A percentile compares a stretch with the other conserved stretches of the same genome.
Conservation (phyloP, 2,329 filamentous ascomycete genomes). For the Beauveria rudraprayagi region DNA sequence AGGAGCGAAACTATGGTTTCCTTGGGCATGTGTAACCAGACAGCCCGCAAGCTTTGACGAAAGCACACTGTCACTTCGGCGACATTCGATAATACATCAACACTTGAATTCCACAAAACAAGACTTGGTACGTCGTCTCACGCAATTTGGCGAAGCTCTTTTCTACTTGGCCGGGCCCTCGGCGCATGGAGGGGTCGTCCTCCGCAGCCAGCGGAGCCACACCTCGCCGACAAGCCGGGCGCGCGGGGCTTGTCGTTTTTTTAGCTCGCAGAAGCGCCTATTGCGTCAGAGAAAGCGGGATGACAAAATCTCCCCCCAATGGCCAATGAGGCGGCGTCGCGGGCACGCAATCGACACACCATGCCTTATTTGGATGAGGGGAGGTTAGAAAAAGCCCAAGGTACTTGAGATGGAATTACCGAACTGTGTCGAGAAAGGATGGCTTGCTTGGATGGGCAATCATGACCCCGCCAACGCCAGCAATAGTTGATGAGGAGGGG, state of each 20-base stretch:
- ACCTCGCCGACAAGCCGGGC: neutral
- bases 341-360: conserved; percentile 23
- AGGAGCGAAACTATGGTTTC: too few relatives aligned
- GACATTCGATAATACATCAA: too few relatives aligned
- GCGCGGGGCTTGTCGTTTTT: neutral
- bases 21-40: too few relatives aligned
- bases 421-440: too few relatives aligned
- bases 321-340: conserved; percentile 18
- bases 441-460: neutral
- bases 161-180: too few relatives aligned
- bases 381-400: neutral
- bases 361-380: conserved; percentile 9
- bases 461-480: neutral
- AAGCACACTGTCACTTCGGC: too few relatives aligned
- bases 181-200: too few relatives aligned
- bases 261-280: conserved; percentile 12
- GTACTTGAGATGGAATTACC: neutral
- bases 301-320: conserved; percentile 18
- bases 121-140: too few relatives aligned
- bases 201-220: too few relatives aligned
- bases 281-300: conserved; percentile 23
- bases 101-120: too few relatives aligned
- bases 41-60: too few relatives aligned
- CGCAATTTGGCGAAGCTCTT: too few relatives aligned
- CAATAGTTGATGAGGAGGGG: conserved; percentile 6